Conservation (phyloP, 2,329 filamentous ascomycete species). For the Xylaria sp. region DNA sequence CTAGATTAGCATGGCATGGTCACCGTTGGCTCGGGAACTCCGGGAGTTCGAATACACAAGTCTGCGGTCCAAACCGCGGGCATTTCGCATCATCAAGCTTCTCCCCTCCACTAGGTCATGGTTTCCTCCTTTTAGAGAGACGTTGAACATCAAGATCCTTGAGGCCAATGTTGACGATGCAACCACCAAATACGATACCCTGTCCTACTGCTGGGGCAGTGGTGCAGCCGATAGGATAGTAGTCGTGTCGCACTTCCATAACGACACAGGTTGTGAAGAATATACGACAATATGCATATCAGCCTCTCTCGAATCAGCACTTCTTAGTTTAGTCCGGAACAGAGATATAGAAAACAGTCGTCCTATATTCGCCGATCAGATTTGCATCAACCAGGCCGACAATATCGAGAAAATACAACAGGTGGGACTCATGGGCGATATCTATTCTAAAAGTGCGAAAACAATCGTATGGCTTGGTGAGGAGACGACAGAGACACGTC, state of each 20-base stretch:
- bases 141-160: slow-evolving; percentile 46
- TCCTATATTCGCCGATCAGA: slow-evolving; percentile 41
- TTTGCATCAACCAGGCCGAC: slow-evolving; percentile 42
- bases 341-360: slow-evolving; percentile 24
- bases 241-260: slow-evolving; percentile 35
- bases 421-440: slow-evolving; percentile 41
- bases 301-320: slow-evolving; percentile 48
- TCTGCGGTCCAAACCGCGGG: slow-evolving; percentile 23
- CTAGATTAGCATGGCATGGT: slow-evolving; percentile 18
- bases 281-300: slow-evolving; percentile 43
- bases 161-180: slow-evolving; percentile 41
- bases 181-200: slow-evolving; percentile 44
- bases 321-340: slow-evolving; percentile 41
- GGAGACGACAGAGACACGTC: slow-evolving; percentile 18
- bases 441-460: slow-evolving; percentile 31
- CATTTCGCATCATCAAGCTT: slow-evolving; percentile 46
- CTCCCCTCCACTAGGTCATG: slow-evolving; percentile 38
- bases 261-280: slow-evolving; percentile 30
- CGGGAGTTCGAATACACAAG: slow-evolving; percentile 25
- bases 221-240: slow-evolving; percentile 44
- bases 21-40: background rate
- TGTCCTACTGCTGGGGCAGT: slow-evolving; percentile 50
- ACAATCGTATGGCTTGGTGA: slow-evolving; percentile 38
- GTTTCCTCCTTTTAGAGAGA: slow-evolving; percentile 41
- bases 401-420: slow-evolving; percentile 36